Evolutionary conservation across 1,139 yeast genomes (phyloP).

Genomic region (Debaryomycetaceae sp.): DNA sequence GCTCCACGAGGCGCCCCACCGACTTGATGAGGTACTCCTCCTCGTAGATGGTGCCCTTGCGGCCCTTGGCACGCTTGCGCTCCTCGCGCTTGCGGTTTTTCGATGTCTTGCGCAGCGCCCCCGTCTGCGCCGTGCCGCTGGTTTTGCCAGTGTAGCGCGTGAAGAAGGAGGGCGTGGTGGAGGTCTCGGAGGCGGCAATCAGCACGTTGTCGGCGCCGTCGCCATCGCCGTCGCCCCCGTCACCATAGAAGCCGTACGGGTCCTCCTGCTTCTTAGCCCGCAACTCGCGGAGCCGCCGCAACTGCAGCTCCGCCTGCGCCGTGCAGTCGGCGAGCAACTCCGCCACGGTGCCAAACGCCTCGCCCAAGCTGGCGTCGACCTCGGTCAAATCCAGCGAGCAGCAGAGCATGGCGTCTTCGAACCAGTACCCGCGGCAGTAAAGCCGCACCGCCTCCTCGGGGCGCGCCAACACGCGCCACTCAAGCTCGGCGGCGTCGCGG

Average conservation of each 20-base stretch:
- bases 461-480: slow-evolving; percentile 57
- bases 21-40: slow-evolving; percentile 91
- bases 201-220: slow-evolving; percentile 93
- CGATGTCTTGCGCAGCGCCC: slow-evolving; percentile 87
- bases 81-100: slow-evolving; percentile 94
- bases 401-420: slow-evolving; percentile 74
- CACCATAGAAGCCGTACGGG: slow-evolving; percentile 80
- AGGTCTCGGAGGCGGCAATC: slow-evolving; percentile 89
- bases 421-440: slow-evolving; percentile 72
- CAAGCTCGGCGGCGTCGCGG: slow-evolving; percentile 79
- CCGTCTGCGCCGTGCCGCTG: slow-evolving; percentile 92
- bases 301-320: slow-evolving; percentile 78
- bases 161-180: slow-evolving; percentile 88
- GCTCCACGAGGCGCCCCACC: slow-evolving; percentile 80
- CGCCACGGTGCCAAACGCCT: slow-evolving; percentile 83
- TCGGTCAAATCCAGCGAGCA: no score
- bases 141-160: slow-evolving; percentile 96
- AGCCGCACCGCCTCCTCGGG: slow-evolving; percentile 58
- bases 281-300: slow-evolving; percentile 77
- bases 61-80: slow-evolving; percentile 92
- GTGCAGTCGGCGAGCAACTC: slow-evolving; percentile 90
- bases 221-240: slow-evolving; percentile 47
- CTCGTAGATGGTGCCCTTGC: slow-evolving; percentile 95
- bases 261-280: slow-evolving; percentile 78
- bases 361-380: slow-evolving; percentile 73